Conservation (phyloP, 768 basidiomycete species). For the Boletus rufocinnamomeus region DNA sequence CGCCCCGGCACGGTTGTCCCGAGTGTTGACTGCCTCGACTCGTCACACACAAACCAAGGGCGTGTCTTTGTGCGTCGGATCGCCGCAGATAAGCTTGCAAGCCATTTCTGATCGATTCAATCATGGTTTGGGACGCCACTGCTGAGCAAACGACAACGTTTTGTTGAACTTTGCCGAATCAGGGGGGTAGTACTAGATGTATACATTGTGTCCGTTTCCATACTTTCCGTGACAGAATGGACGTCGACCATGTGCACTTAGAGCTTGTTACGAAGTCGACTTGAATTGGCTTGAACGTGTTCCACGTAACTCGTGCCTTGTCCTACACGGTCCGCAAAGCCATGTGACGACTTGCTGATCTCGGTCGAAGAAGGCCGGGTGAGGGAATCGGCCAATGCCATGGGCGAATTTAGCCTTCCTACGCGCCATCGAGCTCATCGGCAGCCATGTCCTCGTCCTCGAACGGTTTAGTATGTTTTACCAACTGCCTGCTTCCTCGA, state of each 20-base stretch:
- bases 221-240: not conserved
- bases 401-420: conserved; percentile 6
- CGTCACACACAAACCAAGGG: not conserved
- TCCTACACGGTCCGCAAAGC: conserved; percentile 1
- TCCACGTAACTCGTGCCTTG: not conserved
- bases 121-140: not conserved
- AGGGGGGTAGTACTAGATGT: not conserved
- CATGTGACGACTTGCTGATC: conserved; percentile 18
- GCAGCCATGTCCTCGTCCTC: conserved; percentile 23
- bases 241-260: conserved; percentile 16
- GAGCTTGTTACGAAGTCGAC: too few relatives aligned
- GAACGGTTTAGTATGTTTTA: conserved; percentile 84
- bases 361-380: not conserved
- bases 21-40: not conserved
- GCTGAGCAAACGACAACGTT: not conserved
- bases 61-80: not conserved
- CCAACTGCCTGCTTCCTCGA: conserved; percentile 77
- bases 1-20: conserved; percentile 2
- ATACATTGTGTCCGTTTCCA: not conserved
- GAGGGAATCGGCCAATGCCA: not conserved
- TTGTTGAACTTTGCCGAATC: not conserved
- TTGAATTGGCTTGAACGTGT: not conserved
- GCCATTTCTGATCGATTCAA: not conserved
- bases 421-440: conserved; percentile 11
- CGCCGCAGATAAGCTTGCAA: not conserved